phyloP scores from a whole-genome alignment of 768 basidiomycete species.

The Lentinula boryana region DNA sequence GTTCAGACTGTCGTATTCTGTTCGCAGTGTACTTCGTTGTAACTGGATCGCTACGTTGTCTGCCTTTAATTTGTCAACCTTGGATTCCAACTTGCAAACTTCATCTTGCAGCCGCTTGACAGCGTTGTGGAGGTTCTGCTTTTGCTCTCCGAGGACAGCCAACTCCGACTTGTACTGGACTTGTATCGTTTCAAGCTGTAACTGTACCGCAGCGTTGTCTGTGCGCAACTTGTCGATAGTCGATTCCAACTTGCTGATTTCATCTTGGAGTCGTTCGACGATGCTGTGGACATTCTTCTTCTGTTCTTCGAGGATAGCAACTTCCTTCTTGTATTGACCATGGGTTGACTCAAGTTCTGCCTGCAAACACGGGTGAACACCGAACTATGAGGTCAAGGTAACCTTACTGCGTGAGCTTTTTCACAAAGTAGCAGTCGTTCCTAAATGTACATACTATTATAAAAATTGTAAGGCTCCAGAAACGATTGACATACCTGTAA shows the following conservation, averaged over 20 bases:
- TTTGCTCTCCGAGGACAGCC: conserved; percentile 34
- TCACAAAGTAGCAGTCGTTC: conserved; percentile 32
- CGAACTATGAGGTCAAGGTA: not conserved
- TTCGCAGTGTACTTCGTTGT: conserved; percentile 9
- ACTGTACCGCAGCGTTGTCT: conserved; percentile 12
- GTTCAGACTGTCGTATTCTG: conserved; percentile 12
- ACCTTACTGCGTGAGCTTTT: conserved; percentile 27
- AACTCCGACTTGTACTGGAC: conserved; percentile 31
- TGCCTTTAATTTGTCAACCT: conserved; percentile 16
- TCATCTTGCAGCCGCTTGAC: not conserved
- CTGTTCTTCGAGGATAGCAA: conserved; percentile 35
- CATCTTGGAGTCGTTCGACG: not conserved
- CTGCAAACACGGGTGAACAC: not conserved
- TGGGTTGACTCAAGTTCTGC: not conserved
- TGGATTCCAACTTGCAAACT: conserved; percentile 14
- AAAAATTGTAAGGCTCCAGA: conserved; percentile 9
- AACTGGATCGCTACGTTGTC: not conserved
- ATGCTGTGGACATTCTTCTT: conserved; percentile 22
- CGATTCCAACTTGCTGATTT: conserved; percentile 12
- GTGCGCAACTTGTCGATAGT: conserved; percentile 19
- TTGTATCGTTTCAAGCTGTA: not conserved
- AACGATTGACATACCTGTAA: conserved; percentile 26
- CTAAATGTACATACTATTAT: conserved; percentile 14
- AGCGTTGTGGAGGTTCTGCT: conserved; percentile 18
- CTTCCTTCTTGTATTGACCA: conserved; percentile 29